phyloP scores from a whole-genome alignment of 129 eudicot species.

The Centaurea solstitialis region DNA sequence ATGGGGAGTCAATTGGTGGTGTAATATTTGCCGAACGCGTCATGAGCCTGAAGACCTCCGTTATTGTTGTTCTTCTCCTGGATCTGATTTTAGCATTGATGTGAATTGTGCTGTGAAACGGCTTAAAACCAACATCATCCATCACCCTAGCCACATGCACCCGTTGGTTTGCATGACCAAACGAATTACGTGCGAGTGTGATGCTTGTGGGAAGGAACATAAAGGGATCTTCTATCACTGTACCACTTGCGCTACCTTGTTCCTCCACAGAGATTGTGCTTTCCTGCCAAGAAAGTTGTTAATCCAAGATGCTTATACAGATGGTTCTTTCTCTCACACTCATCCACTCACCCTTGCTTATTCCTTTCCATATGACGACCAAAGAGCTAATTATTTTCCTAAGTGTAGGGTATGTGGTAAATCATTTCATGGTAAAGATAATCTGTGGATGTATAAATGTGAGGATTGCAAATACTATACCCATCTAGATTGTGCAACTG shows the following conservation, averaged over 20 bases:
- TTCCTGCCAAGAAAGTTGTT: neutral
- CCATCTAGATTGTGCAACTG: constrained; percentile 11
- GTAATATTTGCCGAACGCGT: neutral
- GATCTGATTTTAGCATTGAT: neutral
- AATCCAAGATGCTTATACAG: neutral
- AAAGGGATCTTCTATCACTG: constrained; percentile 22
- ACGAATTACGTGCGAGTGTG: neutral
- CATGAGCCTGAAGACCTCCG: neutral
- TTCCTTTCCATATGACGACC: neutral
- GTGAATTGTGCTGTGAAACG: neutral
- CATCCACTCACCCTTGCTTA: constrained; percentile 30
- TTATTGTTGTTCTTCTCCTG: neutral
- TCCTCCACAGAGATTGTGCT: constrained; percentile 3
- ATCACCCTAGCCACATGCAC: neutral
- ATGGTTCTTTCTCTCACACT: neutral
- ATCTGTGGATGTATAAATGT: constrained; percentile 25
- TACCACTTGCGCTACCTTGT: constrained; percentile 5
- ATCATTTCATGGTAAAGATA: neutral
- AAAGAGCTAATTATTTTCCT: neutral
- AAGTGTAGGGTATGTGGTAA: neutral
- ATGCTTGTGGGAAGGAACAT: constrained; percentile 18
- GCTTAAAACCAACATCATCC: constrained; percentile 16
- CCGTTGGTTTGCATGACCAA: neutral
- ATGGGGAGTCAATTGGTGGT: neutral
- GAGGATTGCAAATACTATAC: constrained; percentile 13